These are phyloP conservation scores for Dendrocalamus sinicus DNA, from an alignment of 176 grass and related monocot species.

Conservation along the genomic window DNA sequence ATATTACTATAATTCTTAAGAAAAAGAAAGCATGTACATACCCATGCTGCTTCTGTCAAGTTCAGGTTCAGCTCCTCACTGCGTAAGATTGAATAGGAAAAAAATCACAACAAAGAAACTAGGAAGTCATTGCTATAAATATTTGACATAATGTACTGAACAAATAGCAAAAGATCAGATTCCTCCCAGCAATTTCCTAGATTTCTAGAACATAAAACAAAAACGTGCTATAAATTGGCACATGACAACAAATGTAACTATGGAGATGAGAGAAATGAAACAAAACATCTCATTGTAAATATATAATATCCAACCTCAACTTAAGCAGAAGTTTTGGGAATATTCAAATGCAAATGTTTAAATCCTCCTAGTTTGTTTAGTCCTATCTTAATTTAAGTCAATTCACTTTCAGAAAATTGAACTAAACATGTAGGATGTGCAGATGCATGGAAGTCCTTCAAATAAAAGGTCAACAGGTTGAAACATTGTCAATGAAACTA, in stretches of 20 bases:
- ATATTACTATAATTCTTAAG: slow-evolving; percentile 16
- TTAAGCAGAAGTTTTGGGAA: slow-evolving; percentile 13
- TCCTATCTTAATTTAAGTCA: slow-evolving; percentile 3
- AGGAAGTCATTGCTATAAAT: not conserved
- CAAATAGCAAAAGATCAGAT: slow-evolving; percentile 19
- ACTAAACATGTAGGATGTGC: not conserved
- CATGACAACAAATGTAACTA: slow-evolving; percentile 17
- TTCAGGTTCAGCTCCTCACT: slow-evolving; percentile 96
- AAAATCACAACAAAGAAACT: not conserved
- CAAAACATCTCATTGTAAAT: not conserved
- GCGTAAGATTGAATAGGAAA: slow-evolving; percentile 37
- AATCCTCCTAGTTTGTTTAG: not conserved
- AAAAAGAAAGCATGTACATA: slow-evolving; percentile 55
- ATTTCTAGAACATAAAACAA: not conserved
- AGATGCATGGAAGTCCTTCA: not conserved
- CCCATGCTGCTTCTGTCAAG: slow-evolving; percentile 96
- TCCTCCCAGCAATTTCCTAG: slow-evolving; percentile 9
- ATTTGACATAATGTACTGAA: slow-evolving; percentile 10
- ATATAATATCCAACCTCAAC: slow-evolving; percentile 2
- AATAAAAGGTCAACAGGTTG: not conserved
- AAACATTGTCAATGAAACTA: slow-evolving; percentile 17
- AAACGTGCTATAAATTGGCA: slow-evolving; percentile 5
- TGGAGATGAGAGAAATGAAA: slow-evolving; percentile 5
- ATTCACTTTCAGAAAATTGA: slow-evolving; percentile 22
- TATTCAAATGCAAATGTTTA: not conserved